A percentile compares a stretch with the other conserved stretches of the same genome.
These are phyloP conservation scores for Rostrohypoxylon terebratum DNA, from an alignment of 495 filamentous ascomycete species.

Conservation along the genomic window DNA sequence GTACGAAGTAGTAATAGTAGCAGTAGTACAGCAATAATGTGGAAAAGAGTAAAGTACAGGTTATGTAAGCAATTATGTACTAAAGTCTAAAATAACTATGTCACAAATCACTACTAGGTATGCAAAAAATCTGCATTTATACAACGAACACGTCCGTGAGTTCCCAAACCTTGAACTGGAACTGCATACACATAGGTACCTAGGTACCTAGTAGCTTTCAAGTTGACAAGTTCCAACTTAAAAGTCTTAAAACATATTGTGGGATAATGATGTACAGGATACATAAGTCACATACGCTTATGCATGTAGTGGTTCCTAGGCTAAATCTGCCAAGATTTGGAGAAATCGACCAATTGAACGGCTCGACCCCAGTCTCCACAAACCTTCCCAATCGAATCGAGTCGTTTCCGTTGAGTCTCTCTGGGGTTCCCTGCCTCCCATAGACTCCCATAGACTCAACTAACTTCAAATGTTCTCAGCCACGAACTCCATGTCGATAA, in stretches of 20 bases:
- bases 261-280: slow-evolving; percentile 13
- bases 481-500: slow-evolving; percentile 23
- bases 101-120: no score
- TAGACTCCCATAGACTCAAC: neutral
- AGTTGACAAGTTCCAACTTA: neutral
- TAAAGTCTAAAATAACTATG: neutral
- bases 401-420: slow-evolving; percentile 3
- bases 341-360: slow-evolving; percentile 39
- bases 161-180: neutral
- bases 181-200: no score
- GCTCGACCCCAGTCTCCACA: slow-evolving; percentile 44
- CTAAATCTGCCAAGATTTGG: slow-evolving; percentile 42
- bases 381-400: slow-evolving; percentile 15
- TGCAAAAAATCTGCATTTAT: neutral
- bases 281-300: neutral
- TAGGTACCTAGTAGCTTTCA: no score
- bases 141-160: neutral
- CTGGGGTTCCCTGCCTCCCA: slow-evolving; percentile 8
- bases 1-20: no score
- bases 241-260: neutral
- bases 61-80: slow-evolving; percentile 3
- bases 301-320: slow-evolving; percentile 19
- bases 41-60: neutral
- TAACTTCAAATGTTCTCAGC: slow-evolving; percentile 20
- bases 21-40: no score